A percentile compares a stretch with the other conserved stretches of the same genome.
phyloP scores from a whole-genome alignment of 1,139 yeast species.

The Lodderomyces parapsilosis region DNA sequence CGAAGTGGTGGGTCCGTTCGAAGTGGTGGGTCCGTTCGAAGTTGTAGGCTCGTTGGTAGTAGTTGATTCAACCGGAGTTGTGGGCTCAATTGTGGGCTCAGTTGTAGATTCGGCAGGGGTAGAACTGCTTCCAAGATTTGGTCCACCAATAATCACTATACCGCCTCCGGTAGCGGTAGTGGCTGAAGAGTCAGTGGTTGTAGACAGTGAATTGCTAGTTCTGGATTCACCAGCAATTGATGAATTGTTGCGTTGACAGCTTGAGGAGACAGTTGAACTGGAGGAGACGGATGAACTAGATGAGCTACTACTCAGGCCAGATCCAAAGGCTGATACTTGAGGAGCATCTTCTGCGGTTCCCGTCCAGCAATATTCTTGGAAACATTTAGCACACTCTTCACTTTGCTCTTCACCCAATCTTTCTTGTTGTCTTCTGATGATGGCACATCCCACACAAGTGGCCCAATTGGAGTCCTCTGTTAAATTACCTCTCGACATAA shows the following conservation, averaged over 20 bases:
- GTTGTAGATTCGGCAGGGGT: neutral
- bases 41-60: neutral
- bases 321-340: neutral
- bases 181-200: neutral
- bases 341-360: conserved; percentile 24
- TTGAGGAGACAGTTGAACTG: neutral
- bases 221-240: neutral
- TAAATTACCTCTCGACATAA: conserved; percentile 31
- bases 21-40: neutral
- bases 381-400: conserved; percentile 40
- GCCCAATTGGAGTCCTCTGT: conserved; percentile 41
- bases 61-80: neutral
- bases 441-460: conserved; percentile 47
- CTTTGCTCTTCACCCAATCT: conserved; percentile 35
- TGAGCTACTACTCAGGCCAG: neutral
- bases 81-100: too few species aligned
- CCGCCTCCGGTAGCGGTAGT: neutral
- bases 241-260: neutral
- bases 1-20: neutral
- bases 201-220: neutral
- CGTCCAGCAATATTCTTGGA: conserved; percentile 39
- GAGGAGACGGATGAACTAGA: neutral
- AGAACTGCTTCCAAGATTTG: neutral
- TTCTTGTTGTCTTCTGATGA: conserved; percentile 43
- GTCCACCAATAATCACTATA: neutral